Conservation (phyloP, 2,329 filamentous ascomycete genomes). For the Tolypocladium endophyticum region DNA sequence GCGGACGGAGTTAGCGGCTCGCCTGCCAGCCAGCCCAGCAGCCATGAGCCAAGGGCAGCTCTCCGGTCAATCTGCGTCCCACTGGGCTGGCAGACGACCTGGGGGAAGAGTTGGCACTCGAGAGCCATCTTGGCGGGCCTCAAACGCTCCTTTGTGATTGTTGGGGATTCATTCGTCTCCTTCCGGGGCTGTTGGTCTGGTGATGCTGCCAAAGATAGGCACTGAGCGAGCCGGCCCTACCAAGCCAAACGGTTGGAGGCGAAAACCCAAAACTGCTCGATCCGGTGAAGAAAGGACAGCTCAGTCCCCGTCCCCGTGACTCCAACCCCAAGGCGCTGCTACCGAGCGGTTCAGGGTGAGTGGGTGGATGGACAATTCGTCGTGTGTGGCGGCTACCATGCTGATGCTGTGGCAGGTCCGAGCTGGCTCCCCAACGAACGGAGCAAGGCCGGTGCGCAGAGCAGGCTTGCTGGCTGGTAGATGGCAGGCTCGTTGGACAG, state of each 20-base stretch:
- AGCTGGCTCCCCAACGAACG: background rate
- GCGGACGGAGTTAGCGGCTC: constrained; percentile 3
- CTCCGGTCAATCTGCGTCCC: background rate
- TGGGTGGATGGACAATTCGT: background rate
- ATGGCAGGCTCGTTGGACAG: background rate
- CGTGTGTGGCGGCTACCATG: background rate
- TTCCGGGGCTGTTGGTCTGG: background rate
- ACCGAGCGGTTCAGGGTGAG: background rate
- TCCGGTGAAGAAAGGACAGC: background rate
- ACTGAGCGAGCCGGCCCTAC: background rate
- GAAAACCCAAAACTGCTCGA: background rate
- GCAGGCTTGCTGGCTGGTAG: background rate
- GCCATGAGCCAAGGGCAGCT: background rate
- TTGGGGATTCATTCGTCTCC: background rate
- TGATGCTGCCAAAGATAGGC: background rate
- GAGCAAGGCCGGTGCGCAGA: background rate
- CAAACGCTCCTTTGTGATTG: background rate
- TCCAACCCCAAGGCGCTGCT: background rate
- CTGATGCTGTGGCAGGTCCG: background rate
- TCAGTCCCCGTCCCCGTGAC: background rate
- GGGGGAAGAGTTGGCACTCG: background rate
- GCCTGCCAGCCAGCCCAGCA: background rate
- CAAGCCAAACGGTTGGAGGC: background rate
- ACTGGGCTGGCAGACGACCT: background rate
- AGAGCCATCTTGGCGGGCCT: background rate